phyloP scores from a whole-genome alignment of 2,329 filamentous ascomycete species.

The Ceratocystis huliohia region DNA sequence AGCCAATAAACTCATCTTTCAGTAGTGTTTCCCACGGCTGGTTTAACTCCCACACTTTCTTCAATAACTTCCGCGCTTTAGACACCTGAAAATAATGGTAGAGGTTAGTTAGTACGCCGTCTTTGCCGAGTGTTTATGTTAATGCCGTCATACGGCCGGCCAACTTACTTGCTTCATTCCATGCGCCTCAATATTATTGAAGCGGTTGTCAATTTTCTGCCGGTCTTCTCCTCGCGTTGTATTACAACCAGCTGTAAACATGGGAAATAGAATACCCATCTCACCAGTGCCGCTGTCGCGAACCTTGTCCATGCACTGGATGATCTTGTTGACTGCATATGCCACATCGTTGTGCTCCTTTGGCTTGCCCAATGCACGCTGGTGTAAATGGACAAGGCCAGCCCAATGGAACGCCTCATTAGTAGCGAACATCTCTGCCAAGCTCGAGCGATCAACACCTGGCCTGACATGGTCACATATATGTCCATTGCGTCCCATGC shows the following conservation, averaged over 20 bases:
- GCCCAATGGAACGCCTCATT: constrained; percentile 74
- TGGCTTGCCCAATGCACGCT: constrained; percentile 54
- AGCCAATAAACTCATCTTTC: constrained; percentile 56
- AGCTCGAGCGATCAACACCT: constrained; percentile 42
- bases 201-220: constrained; percentile 48
- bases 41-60: constrained; percentile 55
- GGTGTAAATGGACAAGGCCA: constrained; percentile 60
- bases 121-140: background rate
- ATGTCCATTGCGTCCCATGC: constrained; percentile 33
- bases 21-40: constrained; percentile 57
- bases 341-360: constrained; percentile 48
- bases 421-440: constrained; percentile 53
- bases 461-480: constrained; percentile 37
- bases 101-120: constrained; percentile 20
- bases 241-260: constrained; percentile 75
- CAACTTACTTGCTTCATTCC: constrained; percentile 62
- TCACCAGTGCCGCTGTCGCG: constrained; percentile 57
- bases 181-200: constrained; percentile 55
- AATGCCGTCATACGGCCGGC: background rate
- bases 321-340: constrained; percentile 48
- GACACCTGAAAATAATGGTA: constrained; percentile 33
- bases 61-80: constrained; percentile 51
- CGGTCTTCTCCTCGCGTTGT: constrained; percentile 44
- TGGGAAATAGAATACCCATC: constrained; percentile 62
- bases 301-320: constrained; percentile 49